phyloP scores from a whole-genome alignment of 129 eudicot genomes.

The Logfia minima region DNA sequence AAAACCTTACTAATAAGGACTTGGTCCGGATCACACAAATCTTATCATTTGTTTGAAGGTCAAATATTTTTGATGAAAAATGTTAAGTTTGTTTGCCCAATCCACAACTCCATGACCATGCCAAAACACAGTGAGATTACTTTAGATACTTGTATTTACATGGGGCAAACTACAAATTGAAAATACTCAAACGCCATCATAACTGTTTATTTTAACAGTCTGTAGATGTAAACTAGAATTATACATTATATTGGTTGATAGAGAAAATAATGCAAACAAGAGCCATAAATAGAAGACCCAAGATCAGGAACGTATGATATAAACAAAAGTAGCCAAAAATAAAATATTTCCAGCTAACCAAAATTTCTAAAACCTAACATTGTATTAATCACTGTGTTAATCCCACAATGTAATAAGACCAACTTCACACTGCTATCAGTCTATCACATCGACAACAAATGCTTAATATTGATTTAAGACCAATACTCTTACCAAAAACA shows the following conservation, averaged over 20 bases:
- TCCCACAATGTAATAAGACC: not conserved
- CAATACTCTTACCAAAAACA: not conserved
- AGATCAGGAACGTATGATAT: not conserved
- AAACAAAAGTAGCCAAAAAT: not conserved
- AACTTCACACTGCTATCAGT: not conserved
- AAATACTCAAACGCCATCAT: not conserved
- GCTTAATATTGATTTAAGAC: not conserved
- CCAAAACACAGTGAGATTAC: not conserved
- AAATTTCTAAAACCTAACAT: not conserved
- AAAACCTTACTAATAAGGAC: not conserved
- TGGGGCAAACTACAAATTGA: not conserved
- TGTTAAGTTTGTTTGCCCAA: not conserved
- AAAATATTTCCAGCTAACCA: not conserved
- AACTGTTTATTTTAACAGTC: not conserved
- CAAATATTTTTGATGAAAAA: too few relatives aligned
- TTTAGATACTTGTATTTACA: not conserved
- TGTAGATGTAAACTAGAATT: not conserved
- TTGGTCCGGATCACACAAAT: not conserved
- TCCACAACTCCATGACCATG: not conserved
- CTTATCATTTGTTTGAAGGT: not conserved
- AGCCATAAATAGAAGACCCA: not conserved
- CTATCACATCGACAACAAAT: not conserved
- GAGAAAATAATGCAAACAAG: not conserved
- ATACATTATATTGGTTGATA: not conserved
- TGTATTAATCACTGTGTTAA: not conserved